These are phyloP conservation scores for Eugenia klotzschiana DNA, from an alignment of 441 rosid species.

Conservation along the genomic window DNA sequence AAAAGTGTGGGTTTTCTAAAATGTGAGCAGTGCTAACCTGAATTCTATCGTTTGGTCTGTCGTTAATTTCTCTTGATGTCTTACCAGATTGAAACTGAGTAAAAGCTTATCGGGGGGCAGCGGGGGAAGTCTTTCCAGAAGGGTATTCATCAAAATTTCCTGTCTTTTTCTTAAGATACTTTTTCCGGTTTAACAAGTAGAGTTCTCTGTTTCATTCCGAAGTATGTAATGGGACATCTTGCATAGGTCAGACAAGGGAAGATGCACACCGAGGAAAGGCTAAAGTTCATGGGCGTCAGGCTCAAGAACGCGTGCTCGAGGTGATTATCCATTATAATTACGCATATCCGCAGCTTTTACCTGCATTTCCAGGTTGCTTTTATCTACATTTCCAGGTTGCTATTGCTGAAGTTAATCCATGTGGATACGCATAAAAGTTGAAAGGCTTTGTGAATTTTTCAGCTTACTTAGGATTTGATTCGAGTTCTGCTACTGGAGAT, in stretches of 20 bases:
- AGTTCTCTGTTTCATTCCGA: not conserved
- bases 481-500: not conserved
- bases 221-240: constrained; percentile 4
- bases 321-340: constrained; percentile 8
- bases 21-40: not conserved
- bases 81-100: constrained; percentile 34
- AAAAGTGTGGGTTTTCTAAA: not conserved
- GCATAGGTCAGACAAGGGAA: constrained; percentile 25
- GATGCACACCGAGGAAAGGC: constrained; percentile 8
- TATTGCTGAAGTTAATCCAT: not conserved
- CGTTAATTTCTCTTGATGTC: constrained; percentile 1
- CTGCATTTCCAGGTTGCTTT: not conserved
- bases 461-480: not conserved
- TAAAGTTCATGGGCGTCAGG: constrained; percentile 28
- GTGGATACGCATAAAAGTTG: not conserved
- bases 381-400: not conserved
- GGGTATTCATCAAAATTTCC: constrained; percentile 27
- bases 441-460: not conserved
- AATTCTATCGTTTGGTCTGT: not conserved
- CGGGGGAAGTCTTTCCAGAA: constrained; percentile 13
- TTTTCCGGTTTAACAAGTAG: not conserved
- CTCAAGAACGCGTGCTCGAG: constrained; percentile 51
- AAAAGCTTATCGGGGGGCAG: constrained; percentile 12
- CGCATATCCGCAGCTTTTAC: not conserved
- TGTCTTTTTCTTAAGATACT: not conserved